Percentiles rank a stretch among this genome's conserved stretches.
Conservation (phyloP, 129 eudicot species). For the Flaveria robusta region DNA sequence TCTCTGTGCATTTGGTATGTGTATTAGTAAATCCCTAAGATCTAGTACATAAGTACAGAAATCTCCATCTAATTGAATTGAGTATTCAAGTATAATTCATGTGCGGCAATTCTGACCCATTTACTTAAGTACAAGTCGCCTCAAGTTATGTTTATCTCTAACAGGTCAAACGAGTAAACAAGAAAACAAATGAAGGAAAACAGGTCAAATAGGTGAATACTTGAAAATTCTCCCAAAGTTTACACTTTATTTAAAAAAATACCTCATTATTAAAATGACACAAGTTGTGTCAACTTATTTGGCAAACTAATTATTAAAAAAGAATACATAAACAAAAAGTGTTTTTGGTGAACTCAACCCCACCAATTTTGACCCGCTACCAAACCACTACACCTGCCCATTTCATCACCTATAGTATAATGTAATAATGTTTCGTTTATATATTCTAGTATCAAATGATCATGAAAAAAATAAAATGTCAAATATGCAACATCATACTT, state of each 20-base stretch:
- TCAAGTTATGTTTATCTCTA: not conserved
- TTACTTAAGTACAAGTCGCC: no score
- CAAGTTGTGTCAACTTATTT: not conserved
- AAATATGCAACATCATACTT: slow-evolving; percentile 14
- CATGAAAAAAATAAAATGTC: slow-evolving; percentile 2
- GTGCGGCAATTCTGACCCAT: not conserved
- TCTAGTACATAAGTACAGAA: slow-evolving; percentile 1
- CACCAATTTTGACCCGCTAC: not conserved
- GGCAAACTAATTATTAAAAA: not conserved
- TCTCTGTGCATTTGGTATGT: slow-evolving; percentile 47
- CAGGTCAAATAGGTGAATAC: not conserved
- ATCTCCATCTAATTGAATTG: not conserved
- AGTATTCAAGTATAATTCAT: not conserved
- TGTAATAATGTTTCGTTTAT: not conserved
- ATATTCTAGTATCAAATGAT: slow-evolving; percentile 8
- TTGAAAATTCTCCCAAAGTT: not conserved
- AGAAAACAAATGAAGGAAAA: not conserved
- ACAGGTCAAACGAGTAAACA: not conserved
- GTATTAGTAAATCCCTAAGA: slow-evolving; percentile 21
- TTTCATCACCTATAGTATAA: not conserved
- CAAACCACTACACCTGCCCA: not conserved
- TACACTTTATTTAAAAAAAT: not conserved
- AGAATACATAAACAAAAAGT: not conserved
- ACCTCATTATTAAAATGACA: not conserved
- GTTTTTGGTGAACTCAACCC: not conserved